These are phyloP conservation scores for Epichloe typhina DNA, from an alignment of 2,329 filamentous ascomycete species.

Conservation along the genomic window DNA sequence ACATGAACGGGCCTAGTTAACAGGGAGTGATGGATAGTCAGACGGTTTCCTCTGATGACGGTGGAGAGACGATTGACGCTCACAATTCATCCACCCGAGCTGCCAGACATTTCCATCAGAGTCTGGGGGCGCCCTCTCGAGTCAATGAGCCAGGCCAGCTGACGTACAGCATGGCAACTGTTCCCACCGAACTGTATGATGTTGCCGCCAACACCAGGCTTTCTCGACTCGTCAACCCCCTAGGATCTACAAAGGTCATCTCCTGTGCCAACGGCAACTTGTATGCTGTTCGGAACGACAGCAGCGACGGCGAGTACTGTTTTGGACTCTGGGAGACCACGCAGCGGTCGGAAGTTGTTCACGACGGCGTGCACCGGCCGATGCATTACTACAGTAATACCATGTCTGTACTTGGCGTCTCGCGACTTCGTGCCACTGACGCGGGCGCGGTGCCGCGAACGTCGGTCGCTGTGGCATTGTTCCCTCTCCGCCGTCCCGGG, in stretches of 20 bases:
- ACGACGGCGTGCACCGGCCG: slow-evolving; percentile 12
- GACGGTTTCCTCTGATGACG: background rate
- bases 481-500: slow-evolving; percentile 7
- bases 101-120: background rate
- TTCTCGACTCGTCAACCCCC: slow-evolving; percentile 11
- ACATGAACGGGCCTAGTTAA: background rate
- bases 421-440: slow-evolving; percentile 15
- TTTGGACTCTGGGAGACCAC: slow-evolving; percentile 13
- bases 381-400: slow-evolving; percentile 22
- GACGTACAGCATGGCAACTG: slow-evolving; percentile 1
- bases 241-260: slow-evolving; percentile 12
- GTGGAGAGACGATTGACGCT: background rate
- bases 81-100: background rate
- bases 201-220: slow-evolving; percentile 10
- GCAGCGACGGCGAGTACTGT: slow-evolving; percentile 10
- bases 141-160: background rate
- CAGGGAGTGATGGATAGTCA: background rate
- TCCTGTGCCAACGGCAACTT: slow-evolving; percentile 22
- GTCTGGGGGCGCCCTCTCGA: background rate
- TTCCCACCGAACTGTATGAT: slow-evolving; percentile 9
- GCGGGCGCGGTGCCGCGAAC: slow-evolving; percentile 8
- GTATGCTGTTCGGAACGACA: slow-evolving; percentile 14
- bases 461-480: slow-evolving; percentile 10
- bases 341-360: slow-evolving; percentile 9
- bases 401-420: slow-evolving; percentile 19